phyloP scores from a whole-genome alignment of 2,329 filamentous ascomycete species.

The Albophoma yamanashiensis region DNA sequence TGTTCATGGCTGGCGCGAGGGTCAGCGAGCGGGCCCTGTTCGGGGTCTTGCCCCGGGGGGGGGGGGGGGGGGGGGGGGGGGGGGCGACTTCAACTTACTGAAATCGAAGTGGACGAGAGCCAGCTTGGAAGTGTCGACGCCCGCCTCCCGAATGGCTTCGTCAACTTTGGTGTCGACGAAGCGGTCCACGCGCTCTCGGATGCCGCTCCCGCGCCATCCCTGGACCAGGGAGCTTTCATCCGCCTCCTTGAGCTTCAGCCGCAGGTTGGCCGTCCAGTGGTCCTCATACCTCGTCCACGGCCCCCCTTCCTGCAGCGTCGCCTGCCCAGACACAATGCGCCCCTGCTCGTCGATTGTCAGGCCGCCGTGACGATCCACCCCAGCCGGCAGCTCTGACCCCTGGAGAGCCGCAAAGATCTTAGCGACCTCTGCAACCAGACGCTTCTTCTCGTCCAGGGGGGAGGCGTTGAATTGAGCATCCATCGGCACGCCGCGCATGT shows the following conservation, averaged over 20 bases:
- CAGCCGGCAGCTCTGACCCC: background rate
- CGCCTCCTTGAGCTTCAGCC: background rate
- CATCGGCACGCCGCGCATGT: slow-evolving; percentile 7
- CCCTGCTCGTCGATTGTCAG: background rate
- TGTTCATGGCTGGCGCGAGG: slow-evolving; percentile 11
- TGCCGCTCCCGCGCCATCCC: slow-evolving; percentile 6
- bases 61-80: no score
- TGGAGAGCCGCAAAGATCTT: background rate
- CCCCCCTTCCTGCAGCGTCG: slow-evolving; percentile 7
- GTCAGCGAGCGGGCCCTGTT: background rate
- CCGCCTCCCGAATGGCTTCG: slow-evolving; percentile 1
- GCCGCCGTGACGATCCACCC: background rate
- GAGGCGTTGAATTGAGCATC: background rate
- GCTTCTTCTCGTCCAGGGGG: background rate
- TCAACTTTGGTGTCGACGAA: slow-evolving; percentile 5
- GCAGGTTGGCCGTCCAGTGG: background rate
- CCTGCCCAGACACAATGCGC: slow-evolving; percentile 5
- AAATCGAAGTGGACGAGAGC: slow-evolving; percentile 15
- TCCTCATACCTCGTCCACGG: slow-evolving; percentile 9
- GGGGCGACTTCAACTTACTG: slow-evolving; percentile 8
- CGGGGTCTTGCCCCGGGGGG: background rate
- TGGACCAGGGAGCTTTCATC: slow-evolving; percentile 2
- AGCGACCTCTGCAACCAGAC: background rate
- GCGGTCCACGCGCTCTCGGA: slow-evolving; percentile 5
- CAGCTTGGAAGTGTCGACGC: slow-evolving; percentile 2